Conservation (phyloP, 345 rosid genomes). For the Ricinus communis region DNA sequence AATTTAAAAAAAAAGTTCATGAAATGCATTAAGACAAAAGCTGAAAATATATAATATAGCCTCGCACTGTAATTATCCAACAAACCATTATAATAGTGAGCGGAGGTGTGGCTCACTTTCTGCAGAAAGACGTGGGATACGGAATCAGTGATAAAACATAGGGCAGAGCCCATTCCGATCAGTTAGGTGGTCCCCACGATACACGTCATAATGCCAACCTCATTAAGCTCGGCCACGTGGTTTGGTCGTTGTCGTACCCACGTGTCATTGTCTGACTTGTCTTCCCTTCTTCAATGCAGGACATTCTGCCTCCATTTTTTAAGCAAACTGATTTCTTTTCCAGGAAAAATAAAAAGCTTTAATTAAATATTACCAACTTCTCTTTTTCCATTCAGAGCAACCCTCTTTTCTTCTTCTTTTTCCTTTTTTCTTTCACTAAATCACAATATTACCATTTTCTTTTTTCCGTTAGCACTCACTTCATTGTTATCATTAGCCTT, state of each 20-base stretch:
- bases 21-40: too few species aligned
- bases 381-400: not conserved
- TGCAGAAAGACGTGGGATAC: not conserved
- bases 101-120: not conserved
- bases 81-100: not conserved
- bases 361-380: not conserved
- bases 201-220: slow-evolving; percentile 28
- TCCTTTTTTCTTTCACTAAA: not conserved
- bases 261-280: slow-evolving; percentile 32
- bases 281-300: slow-evolving; percentile 19
- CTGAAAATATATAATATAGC: too few species aligned
- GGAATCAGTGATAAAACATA: too few species aligned
- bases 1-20: too few species aligned
- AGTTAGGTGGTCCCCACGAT: slow-evolving; percentile 23
- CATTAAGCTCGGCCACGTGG: slow-evolving; percentile 36
- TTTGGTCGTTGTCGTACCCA: slow-evolving; percentile 20
- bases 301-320: slow-evolving; percentile 30
- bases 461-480: too few species aligned
- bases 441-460: not conserved
- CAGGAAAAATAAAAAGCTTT: not conserved
- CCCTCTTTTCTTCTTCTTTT: too few species aligned
- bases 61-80: too few species aligned
- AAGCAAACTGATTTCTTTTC: not conserved
- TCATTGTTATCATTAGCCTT: too few species aligned
- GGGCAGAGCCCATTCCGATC: not conserved